phyloP scores from a whole-genome alignment of 2,329 filamentous ascomycete genomes.

The Trichoderma oligosporum region DNA sequence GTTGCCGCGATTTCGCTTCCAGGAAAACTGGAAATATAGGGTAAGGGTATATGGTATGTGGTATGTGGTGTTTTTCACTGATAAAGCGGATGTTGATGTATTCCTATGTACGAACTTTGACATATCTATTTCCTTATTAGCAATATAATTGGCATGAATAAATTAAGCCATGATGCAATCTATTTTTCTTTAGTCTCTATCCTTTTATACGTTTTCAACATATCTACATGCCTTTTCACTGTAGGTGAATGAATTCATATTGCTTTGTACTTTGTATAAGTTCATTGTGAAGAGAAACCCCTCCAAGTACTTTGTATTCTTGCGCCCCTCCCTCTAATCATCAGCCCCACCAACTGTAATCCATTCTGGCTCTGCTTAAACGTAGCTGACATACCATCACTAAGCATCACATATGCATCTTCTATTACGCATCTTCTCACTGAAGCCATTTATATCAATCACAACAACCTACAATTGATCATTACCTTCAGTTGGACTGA shows the following conservation, averaged over 20 bases:
- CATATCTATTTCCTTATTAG: not conserved
- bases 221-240: no score
- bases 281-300: no score
- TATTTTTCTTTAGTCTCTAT: no score
- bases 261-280: no score
- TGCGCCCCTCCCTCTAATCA: not conserved
- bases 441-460: no score
- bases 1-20: not conserved
- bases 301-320: no score
- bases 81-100: not conserved
- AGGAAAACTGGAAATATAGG: not conserved
- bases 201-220: no score
- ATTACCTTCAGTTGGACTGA: not conserved
- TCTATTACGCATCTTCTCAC: no score
- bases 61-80: not conserved
- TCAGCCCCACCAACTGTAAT: not conserved
- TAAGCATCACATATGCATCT: not conserved
- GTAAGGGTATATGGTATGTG: no score
- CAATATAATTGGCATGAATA: not conserved
- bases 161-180: no score
- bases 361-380: not conserved
- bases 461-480: no score
- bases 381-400: constrained; percentile 8
- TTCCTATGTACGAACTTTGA: constrained; percentile 7
- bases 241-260: no score